Base-by-base conservation (phyloP, 164 flowering plant species). In the Magnolia kwangsiensis region DNA sequence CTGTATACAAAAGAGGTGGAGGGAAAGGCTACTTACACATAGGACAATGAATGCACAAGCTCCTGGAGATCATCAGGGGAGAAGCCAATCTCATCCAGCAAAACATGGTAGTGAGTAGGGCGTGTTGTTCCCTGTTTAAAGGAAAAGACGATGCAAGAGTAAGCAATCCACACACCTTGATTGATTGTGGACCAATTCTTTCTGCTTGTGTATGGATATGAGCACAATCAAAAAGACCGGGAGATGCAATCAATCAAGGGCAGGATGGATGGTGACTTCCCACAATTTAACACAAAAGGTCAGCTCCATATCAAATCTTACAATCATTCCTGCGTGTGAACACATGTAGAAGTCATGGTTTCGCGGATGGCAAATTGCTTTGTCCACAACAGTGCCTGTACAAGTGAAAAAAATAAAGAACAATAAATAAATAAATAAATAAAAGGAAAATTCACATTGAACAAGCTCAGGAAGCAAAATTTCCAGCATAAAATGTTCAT, bases 261-360 rank as follows among this genome's bases (percentile, higher is more conserved):
- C 61, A 7, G 61, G 61, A 11, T 9, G 2, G 61, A 55, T 55
- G 13, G 61, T 11, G 13, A 16, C 13, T 55, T 55, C 16, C 61
- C 61, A 55, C 13, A 55, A 55, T 55, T 11, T 55, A 55, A 55
- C 61, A 14, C 4, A 55, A 55, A 55, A 55, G 18, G 18, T 11
- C 18, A 16, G 13, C 16, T 55, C 45, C 45, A 37, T 5, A 5
- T 55, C 9, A 27, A 78, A 18, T 87, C 99, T 94, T 76, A 94
- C 99, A 82, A 94, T 94, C 95, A 87, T 88, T 63, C 99, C 98
- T 49, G 95, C 97, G 79, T 96, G 98, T 0, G 97, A 90, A 75
- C 99, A 96, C 71, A 96, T 85, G 74, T 94, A 96, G 82, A 96
- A 96, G 31, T 94, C 99, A 81, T 92, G 84, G 82, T 86, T 87